phyloP scores from a whole-genome alignment of 768 basidiomycete genomes.

The Lactarius psammicola region DNA sequence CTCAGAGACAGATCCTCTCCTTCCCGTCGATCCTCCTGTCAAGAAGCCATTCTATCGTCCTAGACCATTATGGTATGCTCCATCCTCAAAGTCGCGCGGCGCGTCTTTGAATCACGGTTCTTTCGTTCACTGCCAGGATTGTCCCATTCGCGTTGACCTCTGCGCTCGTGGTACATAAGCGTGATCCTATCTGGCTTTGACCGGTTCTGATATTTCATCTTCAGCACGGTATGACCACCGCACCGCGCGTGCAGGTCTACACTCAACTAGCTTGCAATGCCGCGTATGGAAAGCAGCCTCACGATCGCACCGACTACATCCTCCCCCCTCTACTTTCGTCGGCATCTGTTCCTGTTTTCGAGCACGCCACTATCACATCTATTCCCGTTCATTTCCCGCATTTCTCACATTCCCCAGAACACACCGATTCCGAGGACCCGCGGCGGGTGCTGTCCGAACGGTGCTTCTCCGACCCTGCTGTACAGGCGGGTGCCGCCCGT shows the following conservation, averaged over 20 bases:
- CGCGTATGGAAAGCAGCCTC: slow-evolving; percentile 45
- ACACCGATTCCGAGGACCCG: slow-evolving; percentile 40
- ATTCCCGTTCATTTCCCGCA: slow-evolving; percentile 19
- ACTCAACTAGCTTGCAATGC: slow-evolving; percentile 71
- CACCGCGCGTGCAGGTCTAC: slow-evolving; percentile 77
- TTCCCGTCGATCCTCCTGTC: slow-evolving; percentile 20
- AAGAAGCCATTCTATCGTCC: slow-evolving; percentile 53
- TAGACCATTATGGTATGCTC: slow-evolving; percentile 46
- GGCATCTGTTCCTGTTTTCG: neutral
- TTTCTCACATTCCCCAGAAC: slow-evolving; percentile 27
- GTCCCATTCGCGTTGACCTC: slow-evolving; percentile 67
- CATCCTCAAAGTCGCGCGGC: neutral
- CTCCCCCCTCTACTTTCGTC: slow-evolving; percentile 16
- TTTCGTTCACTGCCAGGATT: slow-evolving; percentile 54
- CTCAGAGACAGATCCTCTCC: slow-evolving; percentile 26
- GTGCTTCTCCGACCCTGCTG: slow-evolving; percentile 51
- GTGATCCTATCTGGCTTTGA: neutral
- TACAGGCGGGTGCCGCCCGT: slow-evolving; percentile 66
- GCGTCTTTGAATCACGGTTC: neutral
- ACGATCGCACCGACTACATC: slow-evolving; percentile 34
- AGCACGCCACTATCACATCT: neutral
- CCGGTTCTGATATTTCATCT: slow-evolving; percentile 16
- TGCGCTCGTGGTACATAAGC: slow-evolving; percentile 58
- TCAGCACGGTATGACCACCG: slow-evolving; percentile 77
- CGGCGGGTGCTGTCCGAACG: slow-evolving; percentile 38